Base-by-base conservation (phyloP, 176 grass and related monocot species). In the Alloteropsis semialata region DNA sequence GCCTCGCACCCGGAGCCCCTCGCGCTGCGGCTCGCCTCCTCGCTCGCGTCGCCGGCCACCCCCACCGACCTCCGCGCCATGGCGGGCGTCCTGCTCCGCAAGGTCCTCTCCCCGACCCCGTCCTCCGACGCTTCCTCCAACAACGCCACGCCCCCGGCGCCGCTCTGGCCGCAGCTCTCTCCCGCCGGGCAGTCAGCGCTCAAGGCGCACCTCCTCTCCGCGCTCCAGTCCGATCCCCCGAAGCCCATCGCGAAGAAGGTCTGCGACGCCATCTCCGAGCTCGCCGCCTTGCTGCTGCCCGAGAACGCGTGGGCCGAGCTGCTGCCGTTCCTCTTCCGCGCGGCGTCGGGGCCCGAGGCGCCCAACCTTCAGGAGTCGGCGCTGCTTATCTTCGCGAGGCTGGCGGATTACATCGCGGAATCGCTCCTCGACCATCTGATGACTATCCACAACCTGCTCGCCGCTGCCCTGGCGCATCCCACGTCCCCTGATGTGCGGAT, bases 221-320 rank as follows among this genome's bases (percentile, higher is more conserved):
- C 91, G 49, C 91, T 99, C 67, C 85, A 91, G 29, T 81, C 78
- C 81, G 97, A 99, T 61, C 71, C 72, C 22, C 48, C 89, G 3
- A 95, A 91, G 80, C 75, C 97, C 58, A 90, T 96, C 64, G 86
- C 89, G 0, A 99, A 94, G 91, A 99, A 99, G 85, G 89, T 99
- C 44, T 96, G 93, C 62, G 97, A 99, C 38, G 85, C 97, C 22
- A 59, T 99, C 37, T 96, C 97, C 24, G 97, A 93, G 82, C 91
- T 99, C 24, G 97, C 91, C 12, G 78, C 91, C 12, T 24, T 67
- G 13, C 89, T 99, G 50, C 91, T 99, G 11, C 97, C 91, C 0
- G 97, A 99, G 16, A 71, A 72, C 55, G 54, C 80, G 3, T 99
- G 97, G 97, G 51, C 83, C 0, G 97, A 99, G 28, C 91, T 99